phyloP scores from a whole-genome alignment of 139 green algal genomes.

The Deuterostichococcus epilithicus region DNA sequence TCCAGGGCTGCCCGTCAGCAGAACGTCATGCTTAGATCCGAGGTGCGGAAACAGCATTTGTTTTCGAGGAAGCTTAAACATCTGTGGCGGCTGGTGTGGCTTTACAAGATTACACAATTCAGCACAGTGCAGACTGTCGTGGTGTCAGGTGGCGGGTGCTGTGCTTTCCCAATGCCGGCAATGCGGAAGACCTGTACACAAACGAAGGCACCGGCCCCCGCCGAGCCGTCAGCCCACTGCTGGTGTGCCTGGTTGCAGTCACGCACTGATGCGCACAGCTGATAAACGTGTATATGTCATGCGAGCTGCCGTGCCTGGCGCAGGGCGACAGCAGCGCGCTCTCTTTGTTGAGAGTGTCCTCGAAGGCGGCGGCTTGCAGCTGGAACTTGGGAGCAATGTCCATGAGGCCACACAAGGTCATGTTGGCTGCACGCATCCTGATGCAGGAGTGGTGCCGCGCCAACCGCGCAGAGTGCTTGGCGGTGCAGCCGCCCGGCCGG shows the following conservation, averaged over 20 bases:
- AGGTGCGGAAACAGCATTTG: slow-evolving; percentile 4
- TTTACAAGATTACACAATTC: too few species aligned
- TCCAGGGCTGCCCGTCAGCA: slow-evolving; percentile 41
- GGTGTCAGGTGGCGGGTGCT: slow-evolving; percentile 50
- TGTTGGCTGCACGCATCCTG: too few species aligned
- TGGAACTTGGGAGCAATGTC: too few species aligned
- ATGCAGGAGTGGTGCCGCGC: slow-evolving; percentile 68
- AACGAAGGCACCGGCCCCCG: slow-evolving; percentile 70
- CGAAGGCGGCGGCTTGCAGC: too few species aligned
- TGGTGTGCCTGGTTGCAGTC: slow-evolving; percentile 48
- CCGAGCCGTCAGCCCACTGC: slow-evolving; percentile 47
- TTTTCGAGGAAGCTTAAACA: not conserved
- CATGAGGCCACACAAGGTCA: not conserved
- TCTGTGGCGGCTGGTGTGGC: too few species aligned
- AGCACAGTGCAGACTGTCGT: not conserved
- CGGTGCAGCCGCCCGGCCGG: slow-evolving; percentile 71
- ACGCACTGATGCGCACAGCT: too few species aligned
- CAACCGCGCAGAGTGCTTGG: slow-evolving; percentile 53
- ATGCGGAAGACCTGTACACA: slow-evolving; percentile 85
- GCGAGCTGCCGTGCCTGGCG: too few species aligned
- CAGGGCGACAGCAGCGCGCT: too few species aligned
- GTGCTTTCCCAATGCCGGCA: slow-evolving; percentile 74
- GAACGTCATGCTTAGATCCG: slow-evolving; percentile 27
- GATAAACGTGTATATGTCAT: too few species aligned
- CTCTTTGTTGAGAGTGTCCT: too few species aligned